phyloP scores from a whole-genome alignment of 805 yeast genomes.

The Myxozyma neotropica region DNA sequence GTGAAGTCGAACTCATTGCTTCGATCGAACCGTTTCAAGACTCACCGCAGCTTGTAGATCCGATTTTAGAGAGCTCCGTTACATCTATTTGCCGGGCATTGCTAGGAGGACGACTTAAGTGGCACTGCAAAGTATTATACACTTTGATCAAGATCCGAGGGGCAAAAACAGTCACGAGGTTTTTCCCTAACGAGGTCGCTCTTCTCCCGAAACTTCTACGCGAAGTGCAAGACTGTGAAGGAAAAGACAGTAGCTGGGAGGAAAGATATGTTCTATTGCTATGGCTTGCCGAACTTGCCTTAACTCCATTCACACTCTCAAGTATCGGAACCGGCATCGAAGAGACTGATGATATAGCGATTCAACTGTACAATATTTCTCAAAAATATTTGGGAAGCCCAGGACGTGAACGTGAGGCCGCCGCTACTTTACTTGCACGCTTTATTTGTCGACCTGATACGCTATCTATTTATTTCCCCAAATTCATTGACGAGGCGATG shows the following conservation, averaged over 20 bases:
- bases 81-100: background rate
- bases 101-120: background rate
- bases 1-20: background rate
- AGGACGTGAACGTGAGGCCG: constrained; percentile 61
- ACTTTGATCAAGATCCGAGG: constrained; percentile 67
- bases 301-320: constrained; percentile 72
- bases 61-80: constrained; percentile 18
- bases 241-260: constrained; percentile 96
- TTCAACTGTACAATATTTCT: constrained; percentile 43
- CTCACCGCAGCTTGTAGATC: constrained; percentile 28
- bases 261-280: constrained; percentile 92
- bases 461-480: constrained; percentile 39
- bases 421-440: constrained; percentile 56
- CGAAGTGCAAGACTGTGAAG: constrained; percentile 34
- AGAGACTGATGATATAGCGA: constrained; percentile 37
- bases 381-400: constrained; percentile 45
- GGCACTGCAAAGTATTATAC: constrained; percentile 53
- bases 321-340: constrained; percentile 41
- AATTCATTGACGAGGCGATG: constrained; percentile 32
- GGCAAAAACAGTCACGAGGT: constrained; percentile 59
- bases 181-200: constrained; percentile 62
- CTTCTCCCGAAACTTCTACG: constrained; percentile 48
- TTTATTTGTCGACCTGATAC: constrained; percentile 56
- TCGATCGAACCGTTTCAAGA: constrained; percentile 30
- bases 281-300: constrained; percentile 71